Evolutionary conservation across 345 rosid genomes (phyloP).

Genomic region (Syzygium aromaticum): DNA sequence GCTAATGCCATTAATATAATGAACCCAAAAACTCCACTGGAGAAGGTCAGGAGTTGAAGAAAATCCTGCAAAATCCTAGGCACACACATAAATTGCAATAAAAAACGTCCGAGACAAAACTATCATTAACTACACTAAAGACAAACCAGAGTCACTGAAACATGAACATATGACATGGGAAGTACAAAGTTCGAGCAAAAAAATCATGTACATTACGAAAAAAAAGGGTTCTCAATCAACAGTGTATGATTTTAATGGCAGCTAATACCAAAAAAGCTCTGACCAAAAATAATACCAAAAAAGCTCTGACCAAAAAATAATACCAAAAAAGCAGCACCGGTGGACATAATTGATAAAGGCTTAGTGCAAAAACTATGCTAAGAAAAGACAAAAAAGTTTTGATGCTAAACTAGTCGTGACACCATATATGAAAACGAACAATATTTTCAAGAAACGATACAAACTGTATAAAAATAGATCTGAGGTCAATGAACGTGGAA

Average conservation of each 20-base stretch:
- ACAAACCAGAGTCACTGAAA: background rate
- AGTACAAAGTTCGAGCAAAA: background rate
- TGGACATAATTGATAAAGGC: background rate
- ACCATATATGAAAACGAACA: background rate
- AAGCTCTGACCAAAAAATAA: too few relatives aligned
- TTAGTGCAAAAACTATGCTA: background rate
- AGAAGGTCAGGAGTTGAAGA: background rate
- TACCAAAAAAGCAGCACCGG: background rate
- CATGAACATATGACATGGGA: background rate
- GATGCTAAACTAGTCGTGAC: background rate
- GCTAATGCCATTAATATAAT: background rate
- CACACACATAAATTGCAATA: background rate
- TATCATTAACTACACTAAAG: background rate
- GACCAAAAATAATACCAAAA: background rate
- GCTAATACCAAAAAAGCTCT: background rate
- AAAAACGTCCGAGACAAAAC: background rate
- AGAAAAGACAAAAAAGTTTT: background rate
- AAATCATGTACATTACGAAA: too few relatives aligned
- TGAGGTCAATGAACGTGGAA: background rate
- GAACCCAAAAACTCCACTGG: background rate
- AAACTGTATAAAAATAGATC: background rate
- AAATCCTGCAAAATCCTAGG: background rate
- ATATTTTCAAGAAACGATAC: background rate
- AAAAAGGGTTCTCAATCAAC: background rate
- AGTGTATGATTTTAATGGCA: background rate